A percentile compares a stretch with the other conserved stretches of the same genome.
These are phyloP conservation scores for Dioszegia hungarica DNA, from an alignment of 768 basidiomycete genomes.

Conservation along the genomic window DNA sequence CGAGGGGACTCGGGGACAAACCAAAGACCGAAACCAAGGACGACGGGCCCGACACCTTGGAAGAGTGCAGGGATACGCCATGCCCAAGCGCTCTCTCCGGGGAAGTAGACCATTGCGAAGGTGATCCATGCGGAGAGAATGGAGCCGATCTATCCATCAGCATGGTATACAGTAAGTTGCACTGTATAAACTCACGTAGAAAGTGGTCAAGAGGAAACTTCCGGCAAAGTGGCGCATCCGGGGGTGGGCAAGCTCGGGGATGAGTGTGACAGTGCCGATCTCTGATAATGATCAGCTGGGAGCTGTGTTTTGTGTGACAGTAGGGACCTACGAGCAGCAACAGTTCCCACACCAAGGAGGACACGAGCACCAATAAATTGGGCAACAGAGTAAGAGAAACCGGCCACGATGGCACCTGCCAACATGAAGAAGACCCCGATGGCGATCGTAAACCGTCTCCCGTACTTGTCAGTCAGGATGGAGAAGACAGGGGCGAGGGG, in stretches of 20 bases:
- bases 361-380: conserved; percentile 25
- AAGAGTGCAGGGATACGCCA: conserved; percentile 24
- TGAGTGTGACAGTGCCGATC: neutral
- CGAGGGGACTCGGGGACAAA: conserved; percentile 28
- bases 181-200: conserved; percentile 10
- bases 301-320: neutral
- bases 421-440: conserved; percentile 26
- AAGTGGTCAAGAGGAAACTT: conserved; percentile 4
- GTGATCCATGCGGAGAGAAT: conserved; percentile 28
- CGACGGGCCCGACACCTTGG: conserved; percentile 23
- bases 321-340: conserved; percentile 58
- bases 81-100: conserved; percentile 14
- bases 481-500: conserved; percentile 11
- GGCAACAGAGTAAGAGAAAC: conserved; percentile 11
- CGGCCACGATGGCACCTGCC: conserved; percentile 16
- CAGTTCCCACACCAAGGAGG: conserved; percentile 50
- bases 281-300: neutral
- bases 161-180: no score
- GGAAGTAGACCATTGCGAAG: conserved; percentile 28
- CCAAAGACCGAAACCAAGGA: conserved; percentile 16
- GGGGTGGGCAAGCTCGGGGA: conserved; percentile 8
- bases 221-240: conserved; percentile 3
- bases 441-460: conserved; percentile 10
- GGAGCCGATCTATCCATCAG: conserved; percentile 13
- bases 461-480: conserved; percentile 16